Base-by-base conservation (phyloP, 1,284 basidiomycete genomes). In the Trametes sp. region DNA sequence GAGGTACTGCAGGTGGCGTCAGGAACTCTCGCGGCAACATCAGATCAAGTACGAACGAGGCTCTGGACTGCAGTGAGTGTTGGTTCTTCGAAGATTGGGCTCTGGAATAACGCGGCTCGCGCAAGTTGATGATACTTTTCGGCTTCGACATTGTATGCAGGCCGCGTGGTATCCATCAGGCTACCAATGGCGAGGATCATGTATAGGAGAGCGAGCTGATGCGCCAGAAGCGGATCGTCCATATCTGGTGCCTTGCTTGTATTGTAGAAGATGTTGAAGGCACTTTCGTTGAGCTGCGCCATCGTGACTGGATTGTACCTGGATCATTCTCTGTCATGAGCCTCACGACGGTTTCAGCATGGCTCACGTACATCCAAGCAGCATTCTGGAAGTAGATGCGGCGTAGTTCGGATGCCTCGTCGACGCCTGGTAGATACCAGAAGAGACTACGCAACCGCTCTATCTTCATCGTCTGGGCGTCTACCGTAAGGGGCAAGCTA, bases 91-190 rank as follows among this genome's bases (percentile, higher is more conserved):
- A 93, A 88, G 38, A 93, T 82, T 0, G 85, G 85, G 66, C 84
- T 83, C 63, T 88, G 85, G 77, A 91, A 92, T 13, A 93, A 78
- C 1, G 91, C 83, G 0, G 90, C 89, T 53, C 87, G 83, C 1
- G 89, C 87, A 4, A 93, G 77, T 63, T 92, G 89, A 69, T 92
- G 85, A 66, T 89, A 93, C 73, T 90, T 91, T 74, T 92, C 89
- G 1, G 91, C 90, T 59, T 93, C 90, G 41, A 90, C 74, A 60
- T 84, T 90, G 74, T 92, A 92, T 0, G 89, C 82, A 11, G 84
- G 80, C 42, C 87, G 77, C 13, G 81, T 77, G 8, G 83, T 81
- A 69, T 93, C 87, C 84, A 92, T 88, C 55, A 92, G 78, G 38
- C 84, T 85, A 2, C 89, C 91, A 62, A 93, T 87, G 0, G 90